These are phyloP conservation scores for Eucalyptus pauciflora DNA, from an alignment of 345 rosid genomes.

Conservation along the genomic window DNA sequence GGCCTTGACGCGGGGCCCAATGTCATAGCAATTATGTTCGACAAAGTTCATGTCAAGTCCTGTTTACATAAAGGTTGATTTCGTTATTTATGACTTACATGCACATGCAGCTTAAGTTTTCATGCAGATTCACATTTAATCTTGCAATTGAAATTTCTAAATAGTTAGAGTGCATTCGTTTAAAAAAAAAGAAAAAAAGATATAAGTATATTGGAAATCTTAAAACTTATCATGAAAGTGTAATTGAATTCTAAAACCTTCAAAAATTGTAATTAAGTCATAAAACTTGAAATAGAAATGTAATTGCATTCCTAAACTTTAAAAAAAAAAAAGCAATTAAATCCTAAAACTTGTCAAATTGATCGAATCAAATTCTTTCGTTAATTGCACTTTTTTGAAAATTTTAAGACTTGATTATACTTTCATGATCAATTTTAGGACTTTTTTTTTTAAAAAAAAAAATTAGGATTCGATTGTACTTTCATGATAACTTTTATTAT, in stretches of 20 bases:
- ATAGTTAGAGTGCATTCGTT: not conserved
- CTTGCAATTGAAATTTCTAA: not conserved
- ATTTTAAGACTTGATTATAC: too few relatives aligned
- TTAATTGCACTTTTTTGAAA: too few relatives aligned
- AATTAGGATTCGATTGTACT: rapidly evolving
- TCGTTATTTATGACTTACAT: not conserved
- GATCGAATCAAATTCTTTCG: rapidly evolving
- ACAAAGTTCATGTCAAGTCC: not conserved
- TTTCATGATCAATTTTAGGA: too few relatives aligned
- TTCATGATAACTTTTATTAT: too few relatives aligned
- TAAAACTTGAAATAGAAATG: too few relatives aligned
- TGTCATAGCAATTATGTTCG: not conserved
- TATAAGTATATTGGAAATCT: rapidly evolving
- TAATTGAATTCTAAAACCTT: too few relatives aligned
- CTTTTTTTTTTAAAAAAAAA: rapidly evolving
- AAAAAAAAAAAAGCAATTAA: too few relatives aligned
- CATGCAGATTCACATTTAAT: too few relatives aligned
- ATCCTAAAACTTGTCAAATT: too few relatives aligned
- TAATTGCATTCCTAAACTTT: not conserved
- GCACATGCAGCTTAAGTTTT: not conserved
- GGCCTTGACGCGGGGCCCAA: not conserved
- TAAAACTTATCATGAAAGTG: not conserved
- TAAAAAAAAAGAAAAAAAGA: too few relatives aligned
- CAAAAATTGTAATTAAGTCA: too few relatives aligned
- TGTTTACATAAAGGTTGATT: not conserved